phyloP scores from a whole-genome alignment of 495 filamentous ascomycete species.

The Amphirosellinia nigrospora region DNA sequence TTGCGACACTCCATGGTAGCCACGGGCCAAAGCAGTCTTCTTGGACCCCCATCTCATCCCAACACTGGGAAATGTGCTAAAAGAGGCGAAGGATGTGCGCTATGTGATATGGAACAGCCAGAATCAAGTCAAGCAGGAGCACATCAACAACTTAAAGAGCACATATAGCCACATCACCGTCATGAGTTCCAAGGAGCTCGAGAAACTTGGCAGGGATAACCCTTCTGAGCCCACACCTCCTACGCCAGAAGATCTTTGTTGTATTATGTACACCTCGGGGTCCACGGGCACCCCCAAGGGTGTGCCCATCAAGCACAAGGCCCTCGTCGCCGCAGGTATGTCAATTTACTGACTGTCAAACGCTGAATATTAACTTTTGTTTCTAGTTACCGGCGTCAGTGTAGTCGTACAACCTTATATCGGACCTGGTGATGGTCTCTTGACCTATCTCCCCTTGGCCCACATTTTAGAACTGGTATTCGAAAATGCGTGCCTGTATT shows the following conservation, averaged over 20 bases:
- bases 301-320: slow-evolving; percentile 86
- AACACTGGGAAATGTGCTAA: slow-evolving; percentile 80
- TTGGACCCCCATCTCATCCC: slow-evolving; percentile 83
- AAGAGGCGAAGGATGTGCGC: slow-evolving; percentile 77
- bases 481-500: slow-evolving; percentile 89
- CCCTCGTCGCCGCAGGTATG: slow-evolving; percentile 87
- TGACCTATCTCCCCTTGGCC: slow-evolving; percentile 92
- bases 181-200: slow-evolving; percentile 83
- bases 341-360: slow-evolving; percentile 19
- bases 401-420: slow-evolving; percentile 85
- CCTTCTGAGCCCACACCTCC: slow-evolving; percentile 82
- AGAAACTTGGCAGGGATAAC: slow-evolving; percentile 82
- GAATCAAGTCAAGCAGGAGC: slow-evolving; percentile 72
- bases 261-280: slow-evolving; percentile 99
- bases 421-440: slow-evolving; percentile 81
- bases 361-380: slow-evolving; percentile 24
- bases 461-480: slow-evolving; percentile 99
- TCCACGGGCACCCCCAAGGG: slow-evolving; percentile 98
- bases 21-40: slow-evolving; percentile 89
- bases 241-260: slow-evolving; percentile 84
- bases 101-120: slow-evolving; percentile 90
- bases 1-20: slow-evolving; percentile 89
- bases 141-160: slow-evolving; percentile 80
- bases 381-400: slow-evolving; percentile 81
- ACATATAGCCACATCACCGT: slow-evolving; percentile 73